Evolutionary conservation across 352 stramenopile genomes (phyloP), one percentile per base, ranked within the genome.

Genomic region (Phytopythium cucurbitacearum): DNA sequence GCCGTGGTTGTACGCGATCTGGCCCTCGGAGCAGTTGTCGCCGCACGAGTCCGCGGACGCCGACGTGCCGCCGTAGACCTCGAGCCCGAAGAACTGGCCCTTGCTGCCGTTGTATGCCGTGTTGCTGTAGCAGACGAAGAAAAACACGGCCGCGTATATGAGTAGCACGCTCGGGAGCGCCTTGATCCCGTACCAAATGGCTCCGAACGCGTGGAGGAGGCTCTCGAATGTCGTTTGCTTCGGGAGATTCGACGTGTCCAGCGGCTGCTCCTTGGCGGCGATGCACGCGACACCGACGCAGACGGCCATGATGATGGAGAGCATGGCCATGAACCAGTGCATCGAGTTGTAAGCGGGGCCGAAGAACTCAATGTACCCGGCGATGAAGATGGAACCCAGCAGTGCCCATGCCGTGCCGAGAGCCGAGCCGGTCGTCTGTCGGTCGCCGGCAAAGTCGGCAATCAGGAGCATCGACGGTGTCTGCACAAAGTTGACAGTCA

Each of bases 91-190:
- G 57, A 83, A 85, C 51, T 81, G 69, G 3, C 75, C 72, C 51
- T 85, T 85, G 58, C 73, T 76, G 40, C 71, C 67, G 53, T 80
- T 81, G 64, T 85, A 85, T 11, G 74, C 64, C 11, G 71, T 81
- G 65, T 64, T 81, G 4, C 71, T 72, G 44, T 81, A 85, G 40
- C 67, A 51, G 4, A 76, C 53, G 53, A 70, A 71, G 53, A 80
- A 74, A 48, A 81, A 67, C 46, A 67, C 60, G 13, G 75, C 45
- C 0, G 56, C 38, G 56, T 76, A 85, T 7, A 69, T 38, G 3
- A 56, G 53, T 0, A 85, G 59, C 6, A 64, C 54, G 11, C 44
- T 37, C 10, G 71, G 70, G 5, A 85, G 65, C 11, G 64, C 63
- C 3, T 54, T 53, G 7, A 85, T 43, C 0, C 71, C 72, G 32